Evolutionary conservation across 352 stramenopile genomes (phyloP), one percentile per base, ranked within the genome.

Genomic region (Blastocystis sp.): DNA sequence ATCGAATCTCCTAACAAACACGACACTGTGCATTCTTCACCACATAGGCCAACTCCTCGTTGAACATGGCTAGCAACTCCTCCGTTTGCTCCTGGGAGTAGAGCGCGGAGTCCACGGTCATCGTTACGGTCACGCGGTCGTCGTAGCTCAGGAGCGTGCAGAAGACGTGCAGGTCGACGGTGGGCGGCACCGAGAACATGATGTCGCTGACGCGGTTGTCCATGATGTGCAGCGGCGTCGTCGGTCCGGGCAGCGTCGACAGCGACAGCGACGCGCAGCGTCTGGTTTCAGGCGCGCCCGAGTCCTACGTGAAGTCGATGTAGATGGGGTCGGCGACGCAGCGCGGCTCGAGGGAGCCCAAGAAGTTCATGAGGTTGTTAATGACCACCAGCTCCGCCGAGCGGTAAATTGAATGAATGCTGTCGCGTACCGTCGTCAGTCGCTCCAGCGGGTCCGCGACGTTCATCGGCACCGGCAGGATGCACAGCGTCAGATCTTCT

Each of bases 281-380:
- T 18, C 61, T 72, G 42, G 36, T 8, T 4, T 72, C 16, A 42
- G 27, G n/a, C 21, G 4, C 21, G n/a, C 18, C 6, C 4, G 1
- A 36, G 14, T 65, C 53, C 11, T 44, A 65, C 48, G 69, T 79
- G 48, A 79, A 79, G 53, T 65, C 53, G 38, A 65, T 65, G 53
- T 65, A 79, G 48, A 79, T 79, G 40, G 38, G 29, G 38, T 79
- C 53, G n/a, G 69, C 69, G 29, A 79, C 29, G 40, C 29, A 61
- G 9, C 69, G 24, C 1, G 69, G 69, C 32, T 59, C 51, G 4
- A 79, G 32, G 27, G 69, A 79, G 4, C 69, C 69, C 27, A 79
- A 61, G 48, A 79, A 79, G 27, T 65, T 79, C 69, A 79, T 79
- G 3, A 65, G 48, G n/a, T 65, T 4, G 53, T 79, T 79, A 8